Evolutionary conservation across 352 stramenopile species (phyloP).

Genomic region (Phytophthora tentaculata): DNA sequence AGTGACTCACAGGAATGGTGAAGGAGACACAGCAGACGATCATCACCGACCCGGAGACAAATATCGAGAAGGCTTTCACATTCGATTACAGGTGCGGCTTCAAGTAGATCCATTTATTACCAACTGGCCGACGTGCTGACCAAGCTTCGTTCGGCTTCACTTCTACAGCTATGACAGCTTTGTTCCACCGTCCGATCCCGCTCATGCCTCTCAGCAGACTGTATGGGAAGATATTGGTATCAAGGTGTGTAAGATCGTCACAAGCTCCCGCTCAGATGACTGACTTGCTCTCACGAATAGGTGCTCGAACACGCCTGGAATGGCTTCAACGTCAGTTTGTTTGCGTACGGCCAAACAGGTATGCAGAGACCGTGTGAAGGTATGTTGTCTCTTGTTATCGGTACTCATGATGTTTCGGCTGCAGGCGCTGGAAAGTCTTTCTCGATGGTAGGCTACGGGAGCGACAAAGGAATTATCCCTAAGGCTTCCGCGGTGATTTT

Average conservation of each 20-base stretch:
- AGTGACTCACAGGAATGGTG: conserved; percentile 62
- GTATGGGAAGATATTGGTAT: conserved; percentile 89
- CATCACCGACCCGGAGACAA: conserved; percentile 84
- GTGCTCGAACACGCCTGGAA: conserved; percentile 91
- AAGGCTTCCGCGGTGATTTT: conserved; percentile 87
- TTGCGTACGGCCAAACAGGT: conserved; percentile 88
- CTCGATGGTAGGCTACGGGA: conserved; percentile 88
- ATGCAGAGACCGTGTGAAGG: neutral
- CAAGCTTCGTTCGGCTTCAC: neutral
- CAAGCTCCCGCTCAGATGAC: neutral
- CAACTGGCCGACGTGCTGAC: neutral
- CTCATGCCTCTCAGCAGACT: conserved; percentile 78
- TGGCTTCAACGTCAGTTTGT: conserved; percentile 90
- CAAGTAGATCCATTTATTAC: neutral
- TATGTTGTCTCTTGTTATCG: no score
- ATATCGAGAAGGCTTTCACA: conserved; percentile 79
- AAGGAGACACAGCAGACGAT: conserved; percentile 84
- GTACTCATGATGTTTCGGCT: no score
- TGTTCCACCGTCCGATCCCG: conserved; percentile 50
- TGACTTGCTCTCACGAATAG: conserved; percentile 18
- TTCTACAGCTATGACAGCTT: conserved; percentile 85
- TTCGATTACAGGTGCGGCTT: conserved; percentile 83
- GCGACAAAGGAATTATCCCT: conserved; percentile 85
- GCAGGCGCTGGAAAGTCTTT: conserved; percentile 84
- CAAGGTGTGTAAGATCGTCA: conserved; percentile 42